Conservation (phyloP, 805 yeast species). For the Wickerhamomyces hampshirensis region DNA sequence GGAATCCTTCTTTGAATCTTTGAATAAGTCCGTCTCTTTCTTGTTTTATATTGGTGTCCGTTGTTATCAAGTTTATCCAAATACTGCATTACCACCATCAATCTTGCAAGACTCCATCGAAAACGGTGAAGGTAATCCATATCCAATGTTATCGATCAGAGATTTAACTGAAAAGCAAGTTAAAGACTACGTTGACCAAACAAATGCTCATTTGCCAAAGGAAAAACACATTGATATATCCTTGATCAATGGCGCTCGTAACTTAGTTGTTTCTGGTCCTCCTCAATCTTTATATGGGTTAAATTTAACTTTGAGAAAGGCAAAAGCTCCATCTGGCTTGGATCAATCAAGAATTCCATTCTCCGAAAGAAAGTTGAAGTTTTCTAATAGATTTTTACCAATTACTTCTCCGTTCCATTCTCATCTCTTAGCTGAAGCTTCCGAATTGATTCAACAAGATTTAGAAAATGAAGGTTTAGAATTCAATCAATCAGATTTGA, state of each 20-base stretch:
- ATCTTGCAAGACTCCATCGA: conserved; percentile 88
- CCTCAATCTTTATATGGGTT: conserved; percentile 97
- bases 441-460: conserved; percentile 61
- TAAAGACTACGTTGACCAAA: conserved; percentile 70
- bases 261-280: conserved; percentile 94
- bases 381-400: conserved; percentile 91
- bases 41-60: conserved; percentile 93
- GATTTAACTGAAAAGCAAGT: conserved; percentile 81
- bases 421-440: conserved; percentile 72
- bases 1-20: conserved; percentile 70
- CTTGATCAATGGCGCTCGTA: conserved; percentile 91
- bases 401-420: conserved; percentile 97
- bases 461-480: conserved; percentile 52
- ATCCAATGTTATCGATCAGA: conserved; percentile 95
- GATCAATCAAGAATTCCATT: conserved; percentile 94
- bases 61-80: conserved; percentile 85
- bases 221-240: conserved; percentile 91
- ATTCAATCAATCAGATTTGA: conserved; percentile 50
- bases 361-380: conserved; percentile 90
- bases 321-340: conserved; percentile 89
- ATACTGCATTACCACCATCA: conserved; percentile 90
- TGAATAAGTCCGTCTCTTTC: conserved; percentile 76
- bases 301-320: conserved; percentile 85
- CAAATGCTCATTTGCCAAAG: conserved; percentile 88
- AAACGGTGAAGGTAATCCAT: conserved; percentile 93